A percentile compares a stretch with the other conserved stretches of the same genome.
Conservation (phyloP, 2,329 filamentous ascomycete species). For the Alternaria rosae region DNA sequence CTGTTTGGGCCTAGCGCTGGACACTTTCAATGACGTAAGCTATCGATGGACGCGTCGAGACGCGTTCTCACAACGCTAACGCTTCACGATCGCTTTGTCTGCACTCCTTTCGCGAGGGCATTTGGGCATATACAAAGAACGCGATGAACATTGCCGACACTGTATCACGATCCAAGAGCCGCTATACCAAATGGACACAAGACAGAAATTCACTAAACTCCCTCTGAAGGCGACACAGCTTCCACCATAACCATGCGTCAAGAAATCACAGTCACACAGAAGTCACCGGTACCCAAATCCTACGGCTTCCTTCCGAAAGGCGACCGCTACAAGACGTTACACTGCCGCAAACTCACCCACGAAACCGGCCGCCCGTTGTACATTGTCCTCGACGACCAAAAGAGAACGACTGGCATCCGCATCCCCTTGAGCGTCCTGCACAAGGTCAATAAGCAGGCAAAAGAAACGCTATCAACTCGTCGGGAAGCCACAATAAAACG, state of each 20-base stretch:
- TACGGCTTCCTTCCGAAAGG: slow-evolving; percentile 47
- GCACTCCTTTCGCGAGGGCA: background rate
- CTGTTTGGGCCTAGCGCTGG: background rate
- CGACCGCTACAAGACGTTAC: slow-evolving; percentile 44
- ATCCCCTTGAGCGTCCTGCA: slow-evolving; percentile 51
- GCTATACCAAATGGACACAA: background rate
- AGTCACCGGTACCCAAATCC: slow-evolving; percentile 33
- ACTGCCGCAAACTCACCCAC: slow-evolving; percentile 43
- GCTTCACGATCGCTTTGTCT: background rate
- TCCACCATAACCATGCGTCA: slow-evolving; percentile 5
- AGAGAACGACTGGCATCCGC: slow-evolving; percentile 51
- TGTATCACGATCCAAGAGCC: background rate
- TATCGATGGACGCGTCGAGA: background rate
- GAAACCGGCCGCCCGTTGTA: slow-evolving; percentile 37
- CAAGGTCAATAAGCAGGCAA: slow-evolving; percentile 49
- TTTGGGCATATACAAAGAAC: background rate
- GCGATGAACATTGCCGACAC: background rate
- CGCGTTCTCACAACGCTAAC: background rate
- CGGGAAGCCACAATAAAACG: slow-evolving; percentile 48
- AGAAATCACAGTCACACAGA: slow-evolving; percentile 33
- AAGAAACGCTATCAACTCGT: slow-evolving; percentile 51
- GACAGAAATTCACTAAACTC: background rate
- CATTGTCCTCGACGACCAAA: slow-evolving; percentile 35
- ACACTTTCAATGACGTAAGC: background rate
- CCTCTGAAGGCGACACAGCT: background rate